phyloP scores from a whole-genome alignment of 371 early-diverging fungal species.

The Mortierella sp. region DNA sequence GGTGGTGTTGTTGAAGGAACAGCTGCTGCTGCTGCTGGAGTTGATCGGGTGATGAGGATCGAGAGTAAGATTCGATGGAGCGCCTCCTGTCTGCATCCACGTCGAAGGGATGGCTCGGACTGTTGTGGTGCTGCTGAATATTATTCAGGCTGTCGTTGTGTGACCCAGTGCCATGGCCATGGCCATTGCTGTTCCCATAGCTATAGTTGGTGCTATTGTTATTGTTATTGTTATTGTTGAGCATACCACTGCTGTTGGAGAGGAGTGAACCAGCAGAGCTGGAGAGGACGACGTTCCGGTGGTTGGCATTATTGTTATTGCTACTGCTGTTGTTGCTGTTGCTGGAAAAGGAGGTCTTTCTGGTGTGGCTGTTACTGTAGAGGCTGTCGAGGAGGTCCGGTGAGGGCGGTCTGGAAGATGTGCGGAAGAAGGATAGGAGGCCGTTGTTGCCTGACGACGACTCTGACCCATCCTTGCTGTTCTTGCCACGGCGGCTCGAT shows the following conservation, averaged over 20 bases:
- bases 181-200: constrained; percentile 6
- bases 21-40: neutral
- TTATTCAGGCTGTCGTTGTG: constrained; percentile 8
- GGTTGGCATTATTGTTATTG: constrained; percentile 2
- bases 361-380: constrained; percentile 31
- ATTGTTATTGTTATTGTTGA: constrained; percentile 14
- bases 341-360: constrained; percentile 44
- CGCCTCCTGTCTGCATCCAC: constrained; percentile 12
- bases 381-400: constrained; percentile 31
- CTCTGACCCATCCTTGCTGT: constrained; percentile 36
- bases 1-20: neutral
- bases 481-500: constrained; percentile 22
- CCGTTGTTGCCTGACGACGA: constrained; percentile 23
- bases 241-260: constrained; percentile 16
- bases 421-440: constrained; percentile 43
- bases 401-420: constrained; percentile 42
- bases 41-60: constrained; percentile 25
- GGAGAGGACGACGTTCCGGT: constrained; percentile 18
- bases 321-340: constrained; percentile 20
- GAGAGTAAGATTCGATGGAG: constrained; percentile 24
- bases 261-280: constrained; percentile 25
- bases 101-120: constrained; percentile 6
- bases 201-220: constrained; percentile 14
- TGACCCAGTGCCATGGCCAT: constrained; percentile 12
- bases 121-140: neutral